Conservation (phyloP, 768 basidiomycete species). For the Phaeolepiota aurea region DNA sequence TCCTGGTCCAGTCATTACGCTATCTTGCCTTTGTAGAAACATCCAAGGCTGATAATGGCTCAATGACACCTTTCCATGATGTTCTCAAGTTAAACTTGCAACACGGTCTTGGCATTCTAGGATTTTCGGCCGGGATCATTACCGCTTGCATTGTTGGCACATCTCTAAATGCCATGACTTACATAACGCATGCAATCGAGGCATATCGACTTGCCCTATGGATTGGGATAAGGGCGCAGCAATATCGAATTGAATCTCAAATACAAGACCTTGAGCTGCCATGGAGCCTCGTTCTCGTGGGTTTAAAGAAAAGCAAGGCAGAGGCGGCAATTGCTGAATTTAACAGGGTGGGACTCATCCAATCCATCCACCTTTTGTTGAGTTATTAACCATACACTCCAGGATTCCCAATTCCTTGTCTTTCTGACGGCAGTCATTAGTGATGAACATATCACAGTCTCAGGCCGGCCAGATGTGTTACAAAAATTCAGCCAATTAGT, state of each 20-base stretch:
- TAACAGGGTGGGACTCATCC: conserved; percentile 13
- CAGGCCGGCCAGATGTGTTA: conserved; percentile 47
- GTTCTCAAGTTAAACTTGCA: conserved; percentile 23
- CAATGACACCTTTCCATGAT: conserved; percentile 16
- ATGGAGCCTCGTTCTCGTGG: conserved; percentile 38
- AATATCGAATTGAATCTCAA: conserved; percentile 15
- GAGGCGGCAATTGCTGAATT: conserved; percentile 14
- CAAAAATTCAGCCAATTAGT: conserved; percentile 30
- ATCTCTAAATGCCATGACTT: conserved; percentile 28
- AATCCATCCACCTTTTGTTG: conserved; percentile 5
- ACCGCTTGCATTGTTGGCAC: conserved; percentile 43
- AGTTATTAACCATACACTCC: conserved; percentile 2
- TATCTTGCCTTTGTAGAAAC: conserved; percentile 37
- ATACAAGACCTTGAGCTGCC: conserved; percentile 17
- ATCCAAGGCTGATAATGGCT: conserved; percentile 3
- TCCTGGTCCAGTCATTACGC: conserved; percentile 43
- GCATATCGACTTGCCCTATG: conserved; percentile 43
- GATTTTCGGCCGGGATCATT: conserved; percentile 51
- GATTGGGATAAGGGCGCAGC: conserved; percentile 39
- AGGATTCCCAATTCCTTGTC: conserved; percentile 17
- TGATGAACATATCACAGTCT: conserved; percentile 41
- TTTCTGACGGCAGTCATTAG: conserved; percentile 45
- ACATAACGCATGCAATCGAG: conserved; percentile 35
- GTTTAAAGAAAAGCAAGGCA: conserved; percentile 13
- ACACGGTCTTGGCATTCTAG: conserved; percentile 30